Evolutionary conservation across 331 rosid species (phyloP).

Genomic region (Rosa hybrid): DNA sequence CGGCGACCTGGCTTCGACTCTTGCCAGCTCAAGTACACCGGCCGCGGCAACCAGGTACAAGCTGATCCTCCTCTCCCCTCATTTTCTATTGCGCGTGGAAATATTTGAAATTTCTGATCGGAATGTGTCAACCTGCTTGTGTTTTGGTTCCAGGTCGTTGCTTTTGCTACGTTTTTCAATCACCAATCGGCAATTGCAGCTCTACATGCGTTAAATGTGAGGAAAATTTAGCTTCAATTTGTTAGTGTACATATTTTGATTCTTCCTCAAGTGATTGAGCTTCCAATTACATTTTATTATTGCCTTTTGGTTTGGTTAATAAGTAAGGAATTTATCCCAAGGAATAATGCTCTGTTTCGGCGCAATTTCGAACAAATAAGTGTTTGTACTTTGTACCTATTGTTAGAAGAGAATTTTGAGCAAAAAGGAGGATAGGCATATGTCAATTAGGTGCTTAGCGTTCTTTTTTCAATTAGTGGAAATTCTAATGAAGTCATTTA

Average conservation of each 20-base stretch:
- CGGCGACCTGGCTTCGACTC: conserved; percentile 92
- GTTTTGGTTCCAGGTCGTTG: conserved; percentile 69
- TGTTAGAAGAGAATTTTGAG: not conserved
- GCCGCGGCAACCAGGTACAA: conserved; percentile 81
- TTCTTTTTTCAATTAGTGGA: not conserved
- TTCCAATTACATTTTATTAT: not conserved
- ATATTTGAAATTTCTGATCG: not conserved
- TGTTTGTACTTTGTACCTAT: not conserved
- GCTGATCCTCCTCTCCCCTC: not conserved
- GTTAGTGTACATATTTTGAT: not conserved
- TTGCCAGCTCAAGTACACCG: conserved; percentile 98
- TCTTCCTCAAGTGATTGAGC: not conserved
- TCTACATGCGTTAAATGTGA: conserved; percentile 74
- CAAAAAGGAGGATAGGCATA: not conserved
- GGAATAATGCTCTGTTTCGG: not conserved
- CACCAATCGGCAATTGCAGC: conserved; percentile 90
- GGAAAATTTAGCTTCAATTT: conserved; percentile 4
- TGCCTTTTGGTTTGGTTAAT: not conserved
- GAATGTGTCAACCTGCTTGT: not conserved
- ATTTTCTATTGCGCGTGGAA: not conserved
- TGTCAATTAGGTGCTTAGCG: not conserved
- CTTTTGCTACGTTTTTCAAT: conserved; percentile 90
- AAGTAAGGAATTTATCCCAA: not conserved
- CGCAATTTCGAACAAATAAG: not conserved
- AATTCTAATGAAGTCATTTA: not conserved